A percentile compares a stretch with the other conserved stretches of the same genome.
phyloP scores from a whole-genome alignment of 305 asterid species.

The Fraxinus velutina region DNA sequence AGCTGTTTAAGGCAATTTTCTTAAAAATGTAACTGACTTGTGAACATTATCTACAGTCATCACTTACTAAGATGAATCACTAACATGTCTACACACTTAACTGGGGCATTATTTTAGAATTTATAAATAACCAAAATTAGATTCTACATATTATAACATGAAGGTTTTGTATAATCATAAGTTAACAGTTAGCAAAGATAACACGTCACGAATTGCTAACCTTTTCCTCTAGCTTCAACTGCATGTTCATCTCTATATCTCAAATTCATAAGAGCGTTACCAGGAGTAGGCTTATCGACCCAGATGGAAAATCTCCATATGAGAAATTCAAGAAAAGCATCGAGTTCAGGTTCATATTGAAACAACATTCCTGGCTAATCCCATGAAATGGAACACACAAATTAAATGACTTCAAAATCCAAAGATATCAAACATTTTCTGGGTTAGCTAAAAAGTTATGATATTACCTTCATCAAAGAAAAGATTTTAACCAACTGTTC shows the following conservation, averaged over 20 bases:
- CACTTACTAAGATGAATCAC: background rate
- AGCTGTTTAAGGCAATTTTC: background rate
- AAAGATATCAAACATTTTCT: constrained; percentile 16
- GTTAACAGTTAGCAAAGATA: constrained; percentile 19
- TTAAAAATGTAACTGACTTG: background rate
- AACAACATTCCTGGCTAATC: constrained; percentile 93
- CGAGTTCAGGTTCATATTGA: constrained; percentile 84
- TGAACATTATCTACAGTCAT: background rate
- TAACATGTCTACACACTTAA: background rate
- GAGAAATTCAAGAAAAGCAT: constrained; percentile 84
- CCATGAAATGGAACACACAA: constrained; percentile 45
- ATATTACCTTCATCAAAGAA: constrained; percentile 74
- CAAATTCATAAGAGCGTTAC: constrained; percentile 76
- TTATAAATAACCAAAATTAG: background rate
- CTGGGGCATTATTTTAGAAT: background rate
- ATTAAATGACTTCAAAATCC: constrained; percentile 36
- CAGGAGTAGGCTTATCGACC: constrained; percentile 96
- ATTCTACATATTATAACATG: constrained; percentile 1
- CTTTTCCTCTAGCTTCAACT: constrained; percentile 64
- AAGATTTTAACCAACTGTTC: constrained; percentile 81
- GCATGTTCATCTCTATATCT: constrained; percentile 86
- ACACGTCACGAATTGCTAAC: constrained; percentile 32
- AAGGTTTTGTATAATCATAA: constrained; percentile 7
- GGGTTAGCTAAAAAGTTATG: constrained; percentile 14
- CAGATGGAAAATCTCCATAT: constrained; percentile 83